Percentiles rank a stretch among this genome's conserved stretches.
These are phyloP conservation scores for Ganoderma lucidum DNA, from an alignment of 1,284 basidiomycete species.

Conservation along the genomic window DNA sequence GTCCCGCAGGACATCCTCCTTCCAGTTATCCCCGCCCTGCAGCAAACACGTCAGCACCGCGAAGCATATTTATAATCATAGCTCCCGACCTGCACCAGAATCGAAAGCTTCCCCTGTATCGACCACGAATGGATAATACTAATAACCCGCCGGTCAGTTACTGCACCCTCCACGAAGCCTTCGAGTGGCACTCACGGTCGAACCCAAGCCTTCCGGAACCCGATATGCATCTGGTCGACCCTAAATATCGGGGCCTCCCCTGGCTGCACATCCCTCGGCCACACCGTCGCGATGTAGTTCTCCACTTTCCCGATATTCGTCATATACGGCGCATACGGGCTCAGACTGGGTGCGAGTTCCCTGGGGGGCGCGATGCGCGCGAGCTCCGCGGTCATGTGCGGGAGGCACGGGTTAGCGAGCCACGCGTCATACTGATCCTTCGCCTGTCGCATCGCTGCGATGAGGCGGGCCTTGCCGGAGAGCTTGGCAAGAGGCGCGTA, in stretches of 20 bases:
- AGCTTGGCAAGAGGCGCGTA: background rate
- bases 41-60: background rate
- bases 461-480: background rate
- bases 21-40: slow-evolving; percentile 2
- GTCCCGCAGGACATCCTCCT: background rate
- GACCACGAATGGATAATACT: slow-evolving; percentile 3
- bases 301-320: slow-evolving; percentile 2
- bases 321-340: background rate
- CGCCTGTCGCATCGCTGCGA: slow-evolving; percentile 3
- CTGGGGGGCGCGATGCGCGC: background rate
- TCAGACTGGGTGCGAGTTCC: background rate
- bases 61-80: background rate
- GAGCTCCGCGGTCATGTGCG: slow-evolving; percentile 3
- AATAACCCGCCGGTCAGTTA: background rate
- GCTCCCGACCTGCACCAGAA: background rate
- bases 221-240: slow-evolving; percentile 7
- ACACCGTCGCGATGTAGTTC: background rate
- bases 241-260: background rate
- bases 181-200: background rate
- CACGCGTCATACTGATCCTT: slow-evolving; percentile 6
- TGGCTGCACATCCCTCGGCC: background rate
- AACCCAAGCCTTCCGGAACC: background rate
- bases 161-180: background rate
- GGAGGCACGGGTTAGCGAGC: background rate
- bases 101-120: slow-evolving; percentile 7